phyloP scores from a whole-genome alignment of 2,329 filamentous ascomycete species.

The Cercospora sesami region DNA sequence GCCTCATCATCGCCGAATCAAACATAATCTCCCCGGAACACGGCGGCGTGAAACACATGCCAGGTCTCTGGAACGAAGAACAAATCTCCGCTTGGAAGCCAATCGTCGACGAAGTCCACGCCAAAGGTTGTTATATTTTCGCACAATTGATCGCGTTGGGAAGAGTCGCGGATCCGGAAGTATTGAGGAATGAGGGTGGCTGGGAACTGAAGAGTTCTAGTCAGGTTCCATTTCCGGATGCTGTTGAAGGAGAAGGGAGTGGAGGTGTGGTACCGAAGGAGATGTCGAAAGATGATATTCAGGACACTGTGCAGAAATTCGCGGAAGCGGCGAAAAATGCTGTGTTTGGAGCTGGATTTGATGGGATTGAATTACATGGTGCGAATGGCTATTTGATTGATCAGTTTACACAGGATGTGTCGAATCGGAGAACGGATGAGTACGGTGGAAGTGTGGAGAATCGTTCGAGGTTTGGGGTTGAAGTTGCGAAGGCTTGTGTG shows the following conservation, averaged over 20 bases:
- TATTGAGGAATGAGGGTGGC: background rate
- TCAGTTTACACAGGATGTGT: conserved; percentile 61
- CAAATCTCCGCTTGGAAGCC: conserved; percentile 54
- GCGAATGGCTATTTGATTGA: conserved; percentile 57
- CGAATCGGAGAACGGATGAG: conserved; percentile 53
- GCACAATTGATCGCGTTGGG: conserved; percentile 52
- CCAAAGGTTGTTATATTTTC: conserved; percentile 52
- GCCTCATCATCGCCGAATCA: conserved; percentile 39
- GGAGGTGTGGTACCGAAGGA: conserved; percentile 13
- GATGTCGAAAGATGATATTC: conserved; percentile 44
- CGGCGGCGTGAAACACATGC: conserved; percentile 30
- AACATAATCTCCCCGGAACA: conserved; percentile 39
- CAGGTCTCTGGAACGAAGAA: conserved; percentile 37
- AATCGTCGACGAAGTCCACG: conserved; percentile 54
- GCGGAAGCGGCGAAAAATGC: conserved; percentile 46
- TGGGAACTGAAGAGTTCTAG: background rate
- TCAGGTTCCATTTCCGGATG: background rate
- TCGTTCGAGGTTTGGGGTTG: conserved; percentile 52
- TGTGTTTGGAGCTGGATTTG: conserved; percentile 53
- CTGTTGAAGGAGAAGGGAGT: background rate
- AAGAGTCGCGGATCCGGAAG: conserved; percentile 42
- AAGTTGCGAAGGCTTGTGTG: conserved; percentile 53
- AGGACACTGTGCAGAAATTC: conserved; percentile 39
- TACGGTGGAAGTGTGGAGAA: conserved; percentile 51
- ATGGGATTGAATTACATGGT: conserved; percentile 58